Conservation (phyloP, 1,284 basidiomycete species). For the Leccinum subrobustum region DNA sequence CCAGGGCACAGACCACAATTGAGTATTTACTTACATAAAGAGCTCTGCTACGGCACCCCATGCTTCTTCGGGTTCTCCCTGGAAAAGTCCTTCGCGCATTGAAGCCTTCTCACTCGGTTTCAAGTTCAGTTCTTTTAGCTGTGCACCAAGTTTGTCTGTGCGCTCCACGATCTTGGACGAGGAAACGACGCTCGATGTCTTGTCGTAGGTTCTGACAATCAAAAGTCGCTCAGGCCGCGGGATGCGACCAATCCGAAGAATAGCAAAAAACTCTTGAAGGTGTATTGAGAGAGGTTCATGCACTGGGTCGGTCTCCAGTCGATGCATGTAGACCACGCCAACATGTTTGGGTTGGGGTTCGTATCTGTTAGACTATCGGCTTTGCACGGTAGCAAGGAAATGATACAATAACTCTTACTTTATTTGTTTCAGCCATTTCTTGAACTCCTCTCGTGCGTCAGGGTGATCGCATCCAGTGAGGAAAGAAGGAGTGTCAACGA, state of each 20-base stretch:
- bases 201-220: slow-evolving; percentile 16
- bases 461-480: slow-evolving; percentile 8
- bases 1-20: too few relatives aligned
- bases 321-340: slow-evolving; percentile 26
- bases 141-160: neutral
- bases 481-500: slow-evolving; percentile 22
- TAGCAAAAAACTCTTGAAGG: neutral
- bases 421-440: slow-evolving; percentile 3
- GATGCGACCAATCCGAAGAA: neutral
- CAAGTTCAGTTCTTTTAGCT: neutral
- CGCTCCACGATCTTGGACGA: slow-evolving; percentile 9
- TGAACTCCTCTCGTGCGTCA: slow-evolving; percentile 12
- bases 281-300: slow-evolving; percentile 9
- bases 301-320: slow-evolving; percentile 20
- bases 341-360: neutral
- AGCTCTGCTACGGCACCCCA: slow-evolving; percentile 17
- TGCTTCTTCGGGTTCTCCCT: slow-evolving; percentile 15
- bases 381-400: neutral
- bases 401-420: neutral
- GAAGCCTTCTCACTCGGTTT: slow-evolving; percentile 3
- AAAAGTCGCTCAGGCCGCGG: slow-evolving; percentile 1
- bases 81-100: slow-evolving; percentile 8
- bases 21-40: neutral
- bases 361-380: slow-evolving; percentile 3
- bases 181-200: slow-evolving; percentile 3